Base-by-base conservation (phyloP, 2,329 filamentous ascomycete genomes). In the Arthroderma sp. region DNA sequence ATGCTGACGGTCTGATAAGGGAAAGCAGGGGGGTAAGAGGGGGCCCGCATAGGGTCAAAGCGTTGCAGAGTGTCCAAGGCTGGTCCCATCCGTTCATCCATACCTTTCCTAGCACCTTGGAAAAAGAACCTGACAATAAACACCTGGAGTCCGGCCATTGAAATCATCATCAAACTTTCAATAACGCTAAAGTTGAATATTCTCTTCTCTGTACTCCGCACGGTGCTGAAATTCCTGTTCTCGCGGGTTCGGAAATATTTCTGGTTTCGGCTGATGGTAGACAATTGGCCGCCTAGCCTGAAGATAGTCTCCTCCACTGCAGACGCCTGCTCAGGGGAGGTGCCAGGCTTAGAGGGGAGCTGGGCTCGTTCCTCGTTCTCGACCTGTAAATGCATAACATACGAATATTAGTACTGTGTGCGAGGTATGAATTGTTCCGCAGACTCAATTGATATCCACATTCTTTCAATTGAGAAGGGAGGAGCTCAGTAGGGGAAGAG, bases 231-330 rank as follows among this genome's bases (percentile, higher is more conserved):
- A 76, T 98, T 98, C 61, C 93, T 83, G 80, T 98, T 98, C 79
- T 98, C 93, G 64, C 93, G 85, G 2, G 93, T 98, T 62, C 94
- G 87, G 84, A 98, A 98, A 79, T 98, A 98, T 73, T 98, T 98
- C 70, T 98, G 93, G 77, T 95, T 96, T 68, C 93, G 83, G 43
- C 88, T 90, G 69, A 98, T 93, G 61, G 91, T 96, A 13, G 90
- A 95, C 54, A 98, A 77, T 70, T 95, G 89, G 62, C 88, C 85
- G 11, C 90, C 95, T 60, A 98, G 81, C 77, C 95, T 96, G 78
- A 93, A 89, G 66, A 97, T 87, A 41, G 89, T 91, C 76, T 98
- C 91, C 72, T 97, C 91, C 53, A 98, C 80, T 6, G 83, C 82
- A 51, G 85, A 84, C 1, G 91, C 93, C 73, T 97, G 91, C 73